Evolutionary conservation across 345 rosid genomes (phyloP), one percentile per base, ranked within the genome.

Genomic region (Citrus unshiu): DNA sequence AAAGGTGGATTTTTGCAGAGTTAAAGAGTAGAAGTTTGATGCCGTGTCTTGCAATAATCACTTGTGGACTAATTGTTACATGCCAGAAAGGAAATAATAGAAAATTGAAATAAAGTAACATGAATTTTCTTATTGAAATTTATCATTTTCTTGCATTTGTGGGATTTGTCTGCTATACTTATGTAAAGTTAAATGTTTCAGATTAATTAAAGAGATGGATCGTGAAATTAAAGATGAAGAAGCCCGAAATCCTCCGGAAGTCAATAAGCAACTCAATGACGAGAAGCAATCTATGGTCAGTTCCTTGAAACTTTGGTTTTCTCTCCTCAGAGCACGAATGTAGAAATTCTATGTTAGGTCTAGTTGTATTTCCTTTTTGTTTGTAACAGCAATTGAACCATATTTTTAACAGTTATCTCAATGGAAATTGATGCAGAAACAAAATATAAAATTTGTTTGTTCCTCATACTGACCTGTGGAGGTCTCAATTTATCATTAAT

Each of bases 241-340:
- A 90, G 73, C 81, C 81, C 87, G 59, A 84, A 93, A 89, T 84
- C 89, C 99, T 75, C 88, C 95, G 49, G 90, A 95, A 83, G 90
- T 93, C 39, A 93, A 87, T 79, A 93, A 89, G 87, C 98, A 83
- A 80, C 91, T 95, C 84, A 95, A 92, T 72, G 99, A 95, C 63
- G 99, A 93, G 87, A 95, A 95, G 87, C 99, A 95, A 82, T 93
- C 99, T 81, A 84, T 95, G 99, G 99, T 92, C 67, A 83, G 93
- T 84, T 73, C 35, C 59, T 68, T 73, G 13, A 13, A 72, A 51
- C 62, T 16, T 72, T 64, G 16, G 66, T 37, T 76, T 76, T 51
- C 73, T 46, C 25, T 24, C 7, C 71, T 65, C 34, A 12, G 35
- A 9, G 78, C 13, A 24, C 54, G 64, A 64, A 22, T 64, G 4